Base-by-base conservation (phyloP, 1,139 yeast genomes). In the Pneumocystis canis region DNA sequence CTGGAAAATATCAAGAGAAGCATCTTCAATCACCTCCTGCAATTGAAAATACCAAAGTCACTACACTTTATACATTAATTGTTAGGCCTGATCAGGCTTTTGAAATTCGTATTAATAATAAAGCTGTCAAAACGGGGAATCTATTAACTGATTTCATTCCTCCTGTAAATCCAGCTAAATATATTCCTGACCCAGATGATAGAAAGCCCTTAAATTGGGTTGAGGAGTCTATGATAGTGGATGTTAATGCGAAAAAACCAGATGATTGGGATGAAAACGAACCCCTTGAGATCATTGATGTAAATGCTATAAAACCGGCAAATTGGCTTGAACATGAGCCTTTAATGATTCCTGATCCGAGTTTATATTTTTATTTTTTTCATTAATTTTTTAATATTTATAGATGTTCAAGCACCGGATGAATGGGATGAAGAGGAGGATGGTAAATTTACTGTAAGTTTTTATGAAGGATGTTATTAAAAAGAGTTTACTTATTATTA, bases 391-490 rank as follows among this genome's bases (percentile, higher is more conserved):
- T 47, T 9, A 35, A 20, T 9, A 18, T 20, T 35, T 57, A 6
- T 57, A 57, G 78, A 77, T 2, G 84, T 87, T 28, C 71, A 68
- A 58, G 80, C 77, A 68, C 96, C 96, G 11, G 84, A 77, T 58
- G 84, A 80, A 69, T 89, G 96, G 96, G 87, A 86, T 69, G 95
- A 87, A 37, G 89, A 84, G 66, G 90, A 85, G 71, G 95, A 89
- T 71, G 96, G 96, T 4, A 83, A 80, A 69, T 89, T 94, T 90
- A 71, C 77, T 58, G 54, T 47, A 47, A 47, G 31, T 47, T 25
- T 47, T 11, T 25, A 11, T 25, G 18, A 1, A 16, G 11, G 25
- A 47, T 35, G n/a, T n/a, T n/a, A n/a, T n/a, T n/a, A 25, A 39
- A 16, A 16, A 6, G 18, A 39, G 11, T 47, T 16, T 20, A 25